These are phyloP conservation scores for Terfezia claveryi DNA, from an alignment of 495 filamentous ascomycete species.

Conservation along the genomic window DNA sequence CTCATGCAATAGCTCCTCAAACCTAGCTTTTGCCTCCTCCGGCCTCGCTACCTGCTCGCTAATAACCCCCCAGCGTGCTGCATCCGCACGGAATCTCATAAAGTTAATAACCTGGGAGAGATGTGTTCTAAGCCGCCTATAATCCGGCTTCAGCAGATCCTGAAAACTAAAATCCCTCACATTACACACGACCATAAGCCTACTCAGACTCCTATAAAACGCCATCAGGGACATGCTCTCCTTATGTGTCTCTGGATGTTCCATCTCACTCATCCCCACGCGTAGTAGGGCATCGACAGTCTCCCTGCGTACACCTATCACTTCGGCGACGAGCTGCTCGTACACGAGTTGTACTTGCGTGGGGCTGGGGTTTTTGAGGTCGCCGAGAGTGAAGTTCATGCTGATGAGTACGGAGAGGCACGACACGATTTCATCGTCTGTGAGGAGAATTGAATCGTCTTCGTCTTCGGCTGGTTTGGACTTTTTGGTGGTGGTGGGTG, in stretches of 20 bases:
- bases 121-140: constrained; percentile 67
- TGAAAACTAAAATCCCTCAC: constrained; percentile 83
- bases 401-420: constrained; percentile 84
- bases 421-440: constrained; percentile 73
- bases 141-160: constrained; percentile 72
- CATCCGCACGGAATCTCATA: constrained; percentile 70
- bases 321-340: constrained; percentile 85
- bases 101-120: constrained; percentile 97
- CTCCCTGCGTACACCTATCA: constrained; percentile 76
- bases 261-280: constrained; percentile 51
- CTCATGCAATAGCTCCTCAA: constrained; percentile 64
- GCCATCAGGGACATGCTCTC: constrained; percentile 85
- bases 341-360: constrained; percentile 88
- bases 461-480: not conserved
- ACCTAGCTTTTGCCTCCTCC: constrained; percentile 61
- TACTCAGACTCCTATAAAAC: constrained; percentile 61
- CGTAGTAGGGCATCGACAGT: constrained; percentile 80
- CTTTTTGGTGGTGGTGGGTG: not conserved
- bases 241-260: constrained; percentile 51
- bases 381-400: constrained; percentile 64
- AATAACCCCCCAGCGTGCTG: constrained; percentile 50
- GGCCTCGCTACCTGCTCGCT: constrained; percentile 81
- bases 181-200: constrained; percentile 64
- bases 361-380: constrained; percentile 81
- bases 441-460: not conserved